Base-by-base conservation (phyloP, 2,329 filamentous ascomycete genomes). In the Karstenula rhodostoma region DNA sequence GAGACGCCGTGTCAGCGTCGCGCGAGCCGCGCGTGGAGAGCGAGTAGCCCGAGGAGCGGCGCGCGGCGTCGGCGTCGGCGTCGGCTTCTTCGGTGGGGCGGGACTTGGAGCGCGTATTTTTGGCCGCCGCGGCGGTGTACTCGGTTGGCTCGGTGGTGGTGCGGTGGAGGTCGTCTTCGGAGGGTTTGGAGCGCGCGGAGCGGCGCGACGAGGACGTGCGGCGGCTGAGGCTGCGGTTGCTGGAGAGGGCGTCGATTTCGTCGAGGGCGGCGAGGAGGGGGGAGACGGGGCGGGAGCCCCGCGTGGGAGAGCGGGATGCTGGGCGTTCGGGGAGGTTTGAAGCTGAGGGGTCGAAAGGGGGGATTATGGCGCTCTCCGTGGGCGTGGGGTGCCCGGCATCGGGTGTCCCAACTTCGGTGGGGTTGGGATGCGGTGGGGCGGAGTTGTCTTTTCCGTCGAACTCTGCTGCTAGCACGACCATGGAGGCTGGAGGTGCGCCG, bases 241-340 rank as follows among this genome's bases (percentile, higher is more conserved):
- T 64, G 42, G 67, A 62, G n/a, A 76, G 54, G 5, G 69, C 69
- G 40, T 76, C 73, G 33, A 76, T 77, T 33, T 78, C 76, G 55
- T 77, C 75, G 19, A 73, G 57, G 3, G 72, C 73, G 40, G 74
- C 72, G 47, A 74, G 77, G 13, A 78, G 66, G 9, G 74, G 74
- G 23, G 75, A 75, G 2, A 71, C 65, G 33, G 69, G 68, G 19
- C 64, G 71, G 35, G 42, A 33, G 25, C 64, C 57, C 8, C 71
- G 72, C 8, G 73, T 71, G 19, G 66, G 60, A 22, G 70, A 64
- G 19, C 65, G 67, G 7, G 75, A 73, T 12, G 65, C 63, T 9
- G 71, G 70, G 13, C 72, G 69, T 43, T 71, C 72, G 3, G 72
- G 70, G 5, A 66, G 66, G 22, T 51, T 58, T 57, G 44, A 56